phyloP scores from a whole-genome alignment of 257 asterid genomes.

The Jasminum sambac region DNA sequence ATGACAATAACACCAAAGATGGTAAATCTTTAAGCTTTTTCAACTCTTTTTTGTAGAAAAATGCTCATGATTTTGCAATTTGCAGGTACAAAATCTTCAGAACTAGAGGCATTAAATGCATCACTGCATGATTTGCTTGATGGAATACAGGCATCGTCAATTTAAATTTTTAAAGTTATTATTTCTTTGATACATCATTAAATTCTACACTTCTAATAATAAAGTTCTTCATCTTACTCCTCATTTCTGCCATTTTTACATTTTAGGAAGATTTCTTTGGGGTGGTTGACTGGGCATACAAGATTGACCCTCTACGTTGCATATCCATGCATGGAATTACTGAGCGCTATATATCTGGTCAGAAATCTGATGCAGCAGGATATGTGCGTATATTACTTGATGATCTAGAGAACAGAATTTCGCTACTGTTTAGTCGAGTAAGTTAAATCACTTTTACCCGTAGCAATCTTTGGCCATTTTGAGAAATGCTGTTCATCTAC shows the following conservation, averaged over 20 bases:
- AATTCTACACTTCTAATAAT: conserved; percentile 20
- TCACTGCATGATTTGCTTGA: conserved; percentile 91
- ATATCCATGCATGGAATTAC: conserved; percentile 98
- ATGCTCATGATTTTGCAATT: conserved; percentile 25
- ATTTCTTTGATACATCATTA: conserved; percentile 14
- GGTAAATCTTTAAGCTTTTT: conserved; percentile 38
- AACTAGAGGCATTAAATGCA: conserved; percentile 76
- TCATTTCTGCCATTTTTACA: conserved; percentile 10
- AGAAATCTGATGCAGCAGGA: conserved; percentile 91
- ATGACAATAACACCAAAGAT: conserved; percentile 44
- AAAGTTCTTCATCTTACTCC: conserved; percentile 8
- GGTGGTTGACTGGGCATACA: conserved; percentile 97
- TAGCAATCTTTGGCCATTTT: background rate
- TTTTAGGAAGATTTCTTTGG: conserved; percentile 92
- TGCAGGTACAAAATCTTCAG: conserved; percentile 56
- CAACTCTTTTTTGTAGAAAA: conserved; percentile 23
- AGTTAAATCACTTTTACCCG: conserved; percentile 31
- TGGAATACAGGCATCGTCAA: conserved; percentile 74
- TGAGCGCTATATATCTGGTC: conserved; percentile 86
- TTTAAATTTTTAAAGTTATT: conserved; percentile 20
- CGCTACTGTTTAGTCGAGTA: conserved; percentile 80
- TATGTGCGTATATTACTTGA: conserved; percentile 88
- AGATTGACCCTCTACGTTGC: conserved; percentile 93
- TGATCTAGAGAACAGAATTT: conserved; percentile 84
- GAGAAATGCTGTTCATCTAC: conserved; percentile 24